Conservation (phyloP, 2,329 filamentous ascomycete species). For the Chrysosporium keratinophilum region DNA sequence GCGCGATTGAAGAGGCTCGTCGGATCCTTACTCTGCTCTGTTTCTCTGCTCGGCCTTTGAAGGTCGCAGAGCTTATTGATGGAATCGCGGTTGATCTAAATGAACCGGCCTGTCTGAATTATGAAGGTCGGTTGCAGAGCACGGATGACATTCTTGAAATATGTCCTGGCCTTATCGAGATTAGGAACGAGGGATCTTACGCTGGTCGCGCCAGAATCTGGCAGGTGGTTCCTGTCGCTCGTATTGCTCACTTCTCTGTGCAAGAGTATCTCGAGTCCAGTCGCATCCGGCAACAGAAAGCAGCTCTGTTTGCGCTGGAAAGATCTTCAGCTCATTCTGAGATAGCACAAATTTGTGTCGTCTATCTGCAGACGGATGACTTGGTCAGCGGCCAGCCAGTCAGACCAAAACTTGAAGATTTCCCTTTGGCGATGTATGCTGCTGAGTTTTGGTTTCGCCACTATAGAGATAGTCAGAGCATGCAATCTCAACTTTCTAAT, state of each 20-base stretch:
- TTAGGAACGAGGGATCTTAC: not conserved
- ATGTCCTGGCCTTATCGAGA: slow-evolving; percentile 19
- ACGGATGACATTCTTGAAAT: no score
- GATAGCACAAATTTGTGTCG: slow-evolving; percentile 7
- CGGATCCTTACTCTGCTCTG: slow-evolving; percentile 22
- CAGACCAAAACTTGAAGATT: no score
- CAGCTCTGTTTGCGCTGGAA: not conserved
- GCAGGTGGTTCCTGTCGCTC: slow-evolving; percentile 11
- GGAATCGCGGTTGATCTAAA: slow-evolving; percentile 21
- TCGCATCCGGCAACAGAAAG: slow-evolving; percentile 13
- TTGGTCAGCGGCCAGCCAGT: not conserved
- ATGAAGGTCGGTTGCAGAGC: no score
- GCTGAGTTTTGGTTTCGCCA: not conserved
- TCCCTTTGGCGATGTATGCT: no score
- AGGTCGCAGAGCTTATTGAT: slow-evolving; percentile 20
- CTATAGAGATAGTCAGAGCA: not conserved
- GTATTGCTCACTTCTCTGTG: slow-evolving; percentile 27
- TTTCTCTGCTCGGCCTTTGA: slow-evolving; percentile 19
- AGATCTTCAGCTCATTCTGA: not conserved
- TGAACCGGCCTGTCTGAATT: no score
- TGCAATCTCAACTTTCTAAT: not conserved
- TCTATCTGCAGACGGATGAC: slow-evolving; percentile 2
- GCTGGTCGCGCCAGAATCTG: not conserved
- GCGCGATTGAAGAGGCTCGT: slow-evolving; percentile 18
- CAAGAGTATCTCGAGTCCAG: slow-evolving; percentile 26